Base-by-base conservation (phyloP, 306 rosid species). In the Dryas alaskensis region DNA sequence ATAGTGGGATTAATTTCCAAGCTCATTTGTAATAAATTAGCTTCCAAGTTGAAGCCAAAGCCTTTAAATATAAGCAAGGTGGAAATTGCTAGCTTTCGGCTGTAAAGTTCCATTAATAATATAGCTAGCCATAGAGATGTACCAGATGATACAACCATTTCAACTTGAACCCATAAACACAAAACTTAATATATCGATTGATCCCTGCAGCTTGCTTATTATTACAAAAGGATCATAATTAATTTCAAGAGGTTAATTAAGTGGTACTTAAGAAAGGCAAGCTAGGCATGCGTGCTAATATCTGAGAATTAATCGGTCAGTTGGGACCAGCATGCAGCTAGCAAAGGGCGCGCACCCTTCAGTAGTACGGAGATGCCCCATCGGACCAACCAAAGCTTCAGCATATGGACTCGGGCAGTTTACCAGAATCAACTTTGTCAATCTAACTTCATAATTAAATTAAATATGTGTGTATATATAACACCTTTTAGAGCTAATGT, bases 281-380 rank as follows among this genome's bases (percentile, higher is more conserved):
- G 86, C 84, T 78, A 79, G 83, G 54, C 37, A 31, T 31, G 37
- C 37, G 37, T 31, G 37, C 37, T 31, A 31, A 31, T 49, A 37
- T 60, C 51, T 78, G 67, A 77, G 77, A 80, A 70, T 72, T 40
- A 43, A 83, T 62, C 53, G 60, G 69, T 67, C 68, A n/a, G 81
- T 74, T 47, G 88, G 88, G 90, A 82, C 90, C 92, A 86, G 64
- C 79, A 31, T 31, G 37, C 37, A 31, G 37, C 37, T 31, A 49
- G 76, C 31, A 51, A 44, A 31, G 22, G 60, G n/a, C 39, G 3
- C 66, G 6, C 0, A 44, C 67, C 10, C 31, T 55, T 69, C 39
- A 48, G n/a, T 7, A 11, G 87, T 86, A 72, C 88, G 84, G 81
- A 84, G 84, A 90, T 85, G 76, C 92, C 62, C 17, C 53, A 25